Conservation (phyloP, 495 filamentous ascomycete genomes). For the Halenospora varia region DNA sequence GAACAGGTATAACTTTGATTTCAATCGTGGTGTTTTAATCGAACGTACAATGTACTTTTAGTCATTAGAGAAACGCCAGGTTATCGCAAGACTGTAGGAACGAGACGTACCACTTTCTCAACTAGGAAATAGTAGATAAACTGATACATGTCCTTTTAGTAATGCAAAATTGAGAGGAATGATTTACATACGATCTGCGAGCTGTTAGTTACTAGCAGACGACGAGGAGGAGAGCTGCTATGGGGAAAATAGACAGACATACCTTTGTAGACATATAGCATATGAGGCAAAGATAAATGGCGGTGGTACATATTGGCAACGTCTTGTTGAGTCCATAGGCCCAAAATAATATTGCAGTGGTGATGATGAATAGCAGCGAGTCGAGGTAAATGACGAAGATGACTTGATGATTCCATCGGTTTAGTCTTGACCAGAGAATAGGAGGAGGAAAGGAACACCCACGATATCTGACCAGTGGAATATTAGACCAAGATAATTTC, state of each 20-base stretch:
- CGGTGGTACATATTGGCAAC: slow-evolving; percentile 36
- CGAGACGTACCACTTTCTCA: slow-evolving; percentile 44
- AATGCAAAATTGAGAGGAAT: background rate
- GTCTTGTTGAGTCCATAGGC: slow-evolving; percentile 42
- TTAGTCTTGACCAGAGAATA: background rate
- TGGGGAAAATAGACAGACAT: background rate
- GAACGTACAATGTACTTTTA: slow-evolving; percentile 43
- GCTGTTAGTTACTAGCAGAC: background rate
- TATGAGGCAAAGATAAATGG: slow-evolving; percentile 43
- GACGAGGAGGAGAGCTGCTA: background rate
- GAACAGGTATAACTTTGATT: slow-evolving; percentile 45
- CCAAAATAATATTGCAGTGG: slow-evolving; percentile 42
- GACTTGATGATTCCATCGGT: background rate
- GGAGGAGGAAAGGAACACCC: background rate
- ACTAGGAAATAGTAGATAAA: slow-evolving; percentile 50
- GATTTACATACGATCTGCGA: slow-evolving; percentile 5
- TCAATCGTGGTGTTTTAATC: slow-evolving; percentile 34
- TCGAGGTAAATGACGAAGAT: slow-evolving; percentile 45
- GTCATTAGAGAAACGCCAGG: background rate
- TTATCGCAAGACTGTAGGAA: background rate
- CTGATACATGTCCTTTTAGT: slow-evolving; percentile 17
- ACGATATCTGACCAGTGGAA: background rate
- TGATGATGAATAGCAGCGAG: slow-evolving; percentile 46
- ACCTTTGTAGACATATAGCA: slow-evolving; percentile 49
- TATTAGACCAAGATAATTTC: background rate